These are phyloP conservation scores for Kurtzmaniella quercitrusa DNA, from an alignment of 1,139 yeast species.

Conservation along the genomic window DNA sequence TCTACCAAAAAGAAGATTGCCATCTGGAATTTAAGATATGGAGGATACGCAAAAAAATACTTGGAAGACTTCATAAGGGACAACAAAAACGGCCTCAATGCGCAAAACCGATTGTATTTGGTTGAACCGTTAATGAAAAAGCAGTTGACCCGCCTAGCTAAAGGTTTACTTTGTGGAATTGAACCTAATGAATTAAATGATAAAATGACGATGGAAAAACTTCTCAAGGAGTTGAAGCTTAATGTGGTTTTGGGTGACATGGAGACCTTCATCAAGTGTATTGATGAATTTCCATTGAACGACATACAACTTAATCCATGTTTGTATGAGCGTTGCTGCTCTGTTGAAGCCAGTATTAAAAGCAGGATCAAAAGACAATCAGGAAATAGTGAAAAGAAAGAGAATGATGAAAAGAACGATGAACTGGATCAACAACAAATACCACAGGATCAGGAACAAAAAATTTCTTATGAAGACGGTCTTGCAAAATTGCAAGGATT, in stretches of 20 bases:
- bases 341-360: slow-evolving; percentile 19
- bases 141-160: slow-evolving; percentile 22
- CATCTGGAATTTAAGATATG: slow-evolving; percentile 1
- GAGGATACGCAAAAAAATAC: slow-evolving; percentile 7
- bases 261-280: slow-evolving; percentile 12
- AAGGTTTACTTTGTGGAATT: slow-evolving; percentile 20
- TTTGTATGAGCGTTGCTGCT: slow-evolving; percentile 28
- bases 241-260: slow-evolving; percentile 1
- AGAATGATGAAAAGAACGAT: background rate
- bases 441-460: background rate
- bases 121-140: slow-evolving; percentile 30
- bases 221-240: slow-evolving; percentile 12
- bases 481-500: slow-evolving; percentile 23
- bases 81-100: slow-evolving; percentile 12
- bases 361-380: background rate
- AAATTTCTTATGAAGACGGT: slow-evolving; percentile 6
- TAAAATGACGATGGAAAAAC: slow-evolving; percentile 20
- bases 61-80: slow-evolving; percentile 4
- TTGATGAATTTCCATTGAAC: slow-evolving; percentile 30
- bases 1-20: slow-evolving; percentile 7
- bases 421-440: background rate
- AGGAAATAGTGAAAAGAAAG: background rate
- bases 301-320: slow-evolving; percentile 32
- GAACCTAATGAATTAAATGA: slow-evolving; percentile 22
- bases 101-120: slow-evolving; percentile 29